These are phyloP conservation scores for Nicotiana otophora DNA, from an alignment of 257 asterid species.

Conservation along the genomic window DNA sequence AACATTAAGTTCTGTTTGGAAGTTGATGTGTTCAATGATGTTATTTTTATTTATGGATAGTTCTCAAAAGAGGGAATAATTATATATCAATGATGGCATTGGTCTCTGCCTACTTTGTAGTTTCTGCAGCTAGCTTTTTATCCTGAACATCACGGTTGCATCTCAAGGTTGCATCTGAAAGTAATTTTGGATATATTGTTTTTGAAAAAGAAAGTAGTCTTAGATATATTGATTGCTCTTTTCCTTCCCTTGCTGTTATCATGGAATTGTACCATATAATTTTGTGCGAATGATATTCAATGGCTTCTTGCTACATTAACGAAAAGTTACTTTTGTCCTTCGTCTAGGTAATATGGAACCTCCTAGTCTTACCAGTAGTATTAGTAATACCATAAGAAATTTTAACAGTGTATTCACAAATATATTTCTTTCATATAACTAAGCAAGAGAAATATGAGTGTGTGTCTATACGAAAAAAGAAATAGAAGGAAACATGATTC, in stretches of 20 bases:
- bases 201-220: neutral
- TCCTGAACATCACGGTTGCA: neutral
- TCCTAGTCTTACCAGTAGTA: neutral
- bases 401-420: too few species aligned
- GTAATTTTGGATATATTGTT: too few species aligned
- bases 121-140: neutral
- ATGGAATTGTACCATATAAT: neutral
- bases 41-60: neutral
- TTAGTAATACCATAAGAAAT: too few species aligned
- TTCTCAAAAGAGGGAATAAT: neutral
- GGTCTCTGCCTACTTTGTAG: neutral
- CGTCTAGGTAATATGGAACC: neutral
- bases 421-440: too few species aligned
- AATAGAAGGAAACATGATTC: too few species aligned
- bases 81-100: neutral
- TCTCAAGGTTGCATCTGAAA: neutral
- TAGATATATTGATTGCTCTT: neutral
- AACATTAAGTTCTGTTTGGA: neutral
- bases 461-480: too few species aligned
- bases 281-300: neutral
- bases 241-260: neutral
- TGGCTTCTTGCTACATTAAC: neutral
- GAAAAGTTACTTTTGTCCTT: neutral
- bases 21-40: neutral
- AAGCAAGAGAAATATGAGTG: too few species aligned